Percentiles rank a stretch among this genome's conserved stretches.
These are phyloP conservation scores for Lentinula sp. DNA, from an alignment of 768 basidiomycete genomes.

Conservation along the genomic window DNA sequence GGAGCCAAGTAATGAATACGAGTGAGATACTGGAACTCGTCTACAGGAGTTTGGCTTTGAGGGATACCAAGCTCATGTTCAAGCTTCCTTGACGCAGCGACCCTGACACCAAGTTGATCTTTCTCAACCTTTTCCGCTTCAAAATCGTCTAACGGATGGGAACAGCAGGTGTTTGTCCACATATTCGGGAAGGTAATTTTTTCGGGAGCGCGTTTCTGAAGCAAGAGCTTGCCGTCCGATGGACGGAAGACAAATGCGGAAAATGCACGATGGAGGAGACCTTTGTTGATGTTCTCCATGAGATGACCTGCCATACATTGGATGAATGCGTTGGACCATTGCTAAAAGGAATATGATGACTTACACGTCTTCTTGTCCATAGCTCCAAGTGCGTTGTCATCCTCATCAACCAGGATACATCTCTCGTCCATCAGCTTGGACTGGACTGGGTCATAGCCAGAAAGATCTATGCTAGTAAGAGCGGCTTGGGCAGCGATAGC, in stretches of 20 bases:
- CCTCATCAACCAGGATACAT: conserved; percentile 87
- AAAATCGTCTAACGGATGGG: conserved; percentile 92
- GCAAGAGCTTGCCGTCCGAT: conserved; percentile 83
- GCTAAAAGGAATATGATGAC: conserved; percentile 18
- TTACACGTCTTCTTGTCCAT: conserved; percentile 95
- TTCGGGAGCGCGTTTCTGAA: conserved; percentile 94
- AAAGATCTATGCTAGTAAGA: conserved; percentile 72
- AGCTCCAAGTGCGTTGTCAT: conserved; percentile 80
- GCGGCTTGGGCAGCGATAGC: conserved; percentile 54
- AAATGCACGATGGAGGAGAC: conserved; percentile 95
- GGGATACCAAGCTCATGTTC: conserved; percentile 97
- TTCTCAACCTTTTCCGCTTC: conserved; percentile 73
- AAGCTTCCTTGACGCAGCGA: conserved; percentile 92
- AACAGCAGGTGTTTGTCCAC: conserved; percentile 99
- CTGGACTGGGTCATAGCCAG: conserved; percentile 86
- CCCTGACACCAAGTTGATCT: conserved; percentile 76
- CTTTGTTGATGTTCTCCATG: conserved; percentile 94
- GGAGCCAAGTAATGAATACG: conserved; percentile 97
- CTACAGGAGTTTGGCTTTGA: conserved; percentile 62
- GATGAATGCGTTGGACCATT: neutral
- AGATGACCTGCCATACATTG: conserved; percentile 64
- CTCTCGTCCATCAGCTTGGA: conserved; percentile 94
- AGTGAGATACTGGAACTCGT: conserved; percentile 90
- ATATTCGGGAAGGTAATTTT: conserved; percentile 99
- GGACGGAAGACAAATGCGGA: conserved; percentile 97